Conservation (phyloP, 1,139 yeast genomes). For the Taphrina wiesneri region DNA sequence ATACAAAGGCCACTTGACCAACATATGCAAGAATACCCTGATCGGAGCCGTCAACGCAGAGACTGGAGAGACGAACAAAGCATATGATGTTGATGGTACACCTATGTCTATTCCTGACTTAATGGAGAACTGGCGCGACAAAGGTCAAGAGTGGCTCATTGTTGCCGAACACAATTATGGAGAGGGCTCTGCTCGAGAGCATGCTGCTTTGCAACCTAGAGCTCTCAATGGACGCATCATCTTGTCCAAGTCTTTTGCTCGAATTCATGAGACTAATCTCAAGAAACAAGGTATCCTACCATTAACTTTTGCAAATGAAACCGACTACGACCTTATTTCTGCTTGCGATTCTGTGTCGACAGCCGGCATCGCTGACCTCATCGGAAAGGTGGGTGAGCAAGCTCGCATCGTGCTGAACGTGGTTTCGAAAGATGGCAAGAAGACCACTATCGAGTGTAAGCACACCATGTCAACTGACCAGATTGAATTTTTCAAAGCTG, state of each 20-base stretch:
- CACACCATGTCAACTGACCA: constrained; percentile 98
- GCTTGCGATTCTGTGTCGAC: constrained; percentile 82
- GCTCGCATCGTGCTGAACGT: constrained; percentile 69
- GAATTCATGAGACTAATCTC: constrained; percentile 88
- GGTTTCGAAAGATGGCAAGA: constrained; percentile 71
- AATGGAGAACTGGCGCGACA: constrained; percentile 92
- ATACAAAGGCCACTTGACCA: constrained; percentile 95
- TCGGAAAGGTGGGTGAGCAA: constrained; percentile 66
- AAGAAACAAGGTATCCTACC: constrained; percentile 98
- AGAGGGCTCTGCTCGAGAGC: constrained; percentile 99
- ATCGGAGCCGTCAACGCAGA: constrained; percentile 97
- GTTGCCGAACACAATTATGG: constrained; percentile 98
- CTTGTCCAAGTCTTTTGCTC: constrained; percentile 91
- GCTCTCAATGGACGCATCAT: constrained; percentile 88
- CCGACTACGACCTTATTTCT: constrained; percentile 76
- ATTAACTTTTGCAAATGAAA: constrained; percentile 81
- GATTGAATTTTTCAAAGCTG: constrained; percentile 91
- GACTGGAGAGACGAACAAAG: constrained; percentile 91
- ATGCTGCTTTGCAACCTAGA: constrained; percentile 94
- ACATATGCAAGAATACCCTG: constrained; percentile 89
- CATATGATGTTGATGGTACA: constrained; percentile 81
- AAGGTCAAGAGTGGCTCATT: constrained; percentile 83
- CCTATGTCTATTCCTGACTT: constrained; percentile 83
- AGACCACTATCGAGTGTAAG: constrained; percentile 69
- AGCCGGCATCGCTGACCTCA: constrained; percentile 71